Evolutionary conservation across 345 rosid species (phyloP), one percentile per base, ranked within the genome.

Genomic region (Eucalyptus cladocalyx): DNA sequence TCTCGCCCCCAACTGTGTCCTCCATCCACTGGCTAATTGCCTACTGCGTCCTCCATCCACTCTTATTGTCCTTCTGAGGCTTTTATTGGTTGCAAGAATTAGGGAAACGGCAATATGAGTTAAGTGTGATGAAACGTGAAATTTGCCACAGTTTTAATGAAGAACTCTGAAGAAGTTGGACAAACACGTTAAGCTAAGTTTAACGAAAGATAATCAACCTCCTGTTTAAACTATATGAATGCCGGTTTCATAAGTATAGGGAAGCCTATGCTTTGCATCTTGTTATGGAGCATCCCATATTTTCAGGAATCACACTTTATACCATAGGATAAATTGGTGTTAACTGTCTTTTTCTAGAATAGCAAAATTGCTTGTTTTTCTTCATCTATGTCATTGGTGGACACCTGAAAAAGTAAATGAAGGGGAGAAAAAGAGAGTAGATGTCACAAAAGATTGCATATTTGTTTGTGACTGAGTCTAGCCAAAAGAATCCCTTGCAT

Each of bases 1-100:
- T 69, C 80, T 69, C 1, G 7, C 80, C 24, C 42, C 24, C 80
- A 69, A 18, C 80, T 0, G 13, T 1, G 4, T 69, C 1, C 0
- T 69, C 6, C 42, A 15, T 69, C 42, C 23, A 69, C 42, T 32
- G 80, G 80, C 43, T 69, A 69, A 32, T 69, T 69, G 43, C 80
- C 43, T 45, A 17, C 80, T 1, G 11, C 6, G 6, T 67, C 6
- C 2, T 67, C 5, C 40, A 15, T 32, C 80, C 42, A 67, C 42
- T 32, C 42, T 69, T 34, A 32, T 69, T 69, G 42, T 42, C 80
- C 45, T 43, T 69, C 80, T 69, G 2, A 69, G 80, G 80, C 42
- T 69, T 69, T 69, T 34, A 9, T 32, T 8, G 43, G 3, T 69
- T 17, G 9, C 80, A 69, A 34, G 43, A 69, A 34, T 17, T 18